Conservation (phyloP, 169 alveolate species). For the Plasmodium cynomolgi region DNA sequence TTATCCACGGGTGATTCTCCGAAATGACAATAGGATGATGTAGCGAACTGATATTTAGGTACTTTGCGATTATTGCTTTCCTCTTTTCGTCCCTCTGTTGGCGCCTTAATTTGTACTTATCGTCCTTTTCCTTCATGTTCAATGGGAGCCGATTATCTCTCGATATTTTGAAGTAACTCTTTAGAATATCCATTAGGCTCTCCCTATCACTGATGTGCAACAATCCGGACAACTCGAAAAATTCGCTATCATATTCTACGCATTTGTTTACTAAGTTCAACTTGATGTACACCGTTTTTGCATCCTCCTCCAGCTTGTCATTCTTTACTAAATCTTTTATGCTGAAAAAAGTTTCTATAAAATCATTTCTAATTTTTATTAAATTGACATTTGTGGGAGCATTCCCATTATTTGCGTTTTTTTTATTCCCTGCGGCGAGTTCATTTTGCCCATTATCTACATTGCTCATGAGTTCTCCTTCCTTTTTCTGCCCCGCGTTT, state of each 20-base stretch:
- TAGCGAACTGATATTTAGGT: slow-evolving; percentile 62
- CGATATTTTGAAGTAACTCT: slow-evolving; percentile 43
- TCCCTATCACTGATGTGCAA: slow-evolving; percentile 45
- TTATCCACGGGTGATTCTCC: slow-evolving; percentile 74
- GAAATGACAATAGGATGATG: slow-evolving; percentile 85
- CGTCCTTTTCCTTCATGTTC: slow-evolving; percentile 8
- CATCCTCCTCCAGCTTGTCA: not conserved
- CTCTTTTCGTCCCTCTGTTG: slow-evolving; percentile 58
- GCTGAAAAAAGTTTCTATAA: slow-evolving; percentile 44
- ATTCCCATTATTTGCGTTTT: not conserved
- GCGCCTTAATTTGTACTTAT: slow-evolving; percentile 20
- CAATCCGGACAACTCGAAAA: slow-evolving; percentile 47
- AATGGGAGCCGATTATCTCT: not conserved
- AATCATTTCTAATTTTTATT: slow-evolving; percentile 30
- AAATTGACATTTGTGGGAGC: slow-evolving; percentile 4
- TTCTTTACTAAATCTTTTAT: slow-evolving; percentile 10
- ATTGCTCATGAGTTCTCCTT: not conserved
- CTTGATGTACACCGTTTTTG: not conserved
- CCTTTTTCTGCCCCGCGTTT: not conserved
- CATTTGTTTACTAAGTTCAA: slow-evolving; percentile 13
- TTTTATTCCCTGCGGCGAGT: not conserved
- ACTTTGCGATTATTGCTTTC: slow-evolving; percentile 58
- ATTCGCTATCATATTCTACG: slow-evolving; percentile 38
- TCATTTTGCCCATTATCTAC: not conserved
- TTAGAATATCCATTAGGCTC: slow-evolving; percentile 30